phyloP scores from a whole-genome alignment of 345 rosid species.

The Gossypium thurberi region DNA sequence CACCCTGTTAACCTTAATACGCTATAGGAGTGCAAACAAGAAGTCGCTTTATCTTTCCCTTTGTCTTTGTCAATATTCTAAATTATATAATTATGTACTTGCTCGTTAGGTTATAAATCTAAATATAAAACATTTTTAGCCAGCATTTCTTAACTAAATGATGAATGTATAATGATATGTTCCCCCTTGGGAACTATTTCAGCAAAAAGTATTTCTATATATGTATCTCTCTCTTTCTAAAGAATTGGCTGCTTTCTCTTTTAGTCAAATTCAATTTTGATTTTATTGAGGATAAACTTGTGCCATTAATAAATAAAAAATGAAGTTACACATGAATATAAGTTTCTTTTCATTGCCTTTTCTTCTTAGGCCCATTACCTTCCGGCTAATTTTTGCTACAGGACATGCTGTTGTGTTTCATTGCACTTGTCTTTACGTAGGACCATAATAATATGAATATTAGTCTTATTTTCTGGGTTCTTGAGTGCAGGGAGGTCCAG shows the following conservation, averaged over 20 bases:
- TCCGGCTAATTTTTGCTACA: background rate
- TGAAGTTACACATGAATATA: background rate
- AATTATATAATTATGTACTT: background rate
- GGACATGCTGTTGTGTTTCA: background rate
- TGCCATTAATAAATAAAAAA: background rate
- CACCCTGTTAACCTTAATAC: background rate
- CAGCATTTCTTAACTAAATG: background rate
- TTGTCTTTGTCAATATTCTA: background rate
- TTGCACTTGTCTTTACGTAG: background rate
- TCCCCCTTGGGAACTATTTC: background rate
- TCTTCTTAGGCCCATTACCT: background rate
- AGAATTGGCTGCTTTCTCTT: background rate
- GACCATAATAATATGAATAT: background rate
- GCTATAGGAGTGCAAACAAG: background rate
- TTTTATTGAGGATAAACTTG: slow-evolving; percentile 1
- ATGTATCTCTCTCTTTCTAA: background rate
- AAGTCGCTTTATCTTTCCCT: background rate
- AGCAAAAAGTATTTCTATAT: background rate
- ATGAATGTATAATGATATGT: too few species aligned
- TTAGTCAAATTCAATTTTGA: background rate
- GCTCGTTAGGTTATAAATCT: background rate
- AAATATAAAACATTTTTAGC: background rate
- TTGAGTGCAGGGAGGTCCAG: slow-evolving; percentile 49
- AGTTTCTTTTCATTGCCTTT: background rate
- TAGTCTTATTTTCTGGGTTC: slow-evolving; percentile 4